Base-by-base conservation (phyloP, 1,284 basidiomycete genomes). In the Leucoagaricus sp. region DNA sequence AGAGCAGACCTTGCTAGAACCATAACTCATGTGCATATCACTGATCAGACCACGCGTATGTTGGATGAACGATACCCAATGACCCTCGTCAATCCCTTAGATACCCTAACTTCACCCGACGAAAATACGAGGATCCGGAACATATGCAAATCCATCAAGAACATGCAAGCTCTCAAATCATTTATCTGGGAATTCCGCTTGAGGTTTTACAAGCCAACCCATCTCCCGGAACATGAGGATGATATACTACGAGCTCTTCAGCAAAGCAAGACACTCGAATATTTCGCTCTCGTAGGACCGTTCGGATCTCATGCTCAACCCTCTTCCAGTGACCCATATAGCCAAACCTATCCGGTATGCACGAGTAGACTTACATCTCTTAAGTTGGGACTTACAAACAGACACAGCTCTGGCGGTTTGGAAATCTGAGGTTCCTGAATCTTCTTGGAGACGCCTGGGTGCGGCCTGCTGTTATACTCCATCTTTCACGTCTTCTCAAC, bases 1-100 rank as follows among this genome's bases (percentile, higher is more conserved):
- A 72, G 79, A 23, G 65, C 74, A n/a, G 78, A 80, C 67, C 61
- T 75, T 49, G 63, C 79, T 54, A 68, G 74, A 52, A 72, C 77
- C 60, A 64, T 79, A 52, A 70, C 73, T 13, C 72, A 75, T 48
- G 67, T 80, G 33, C 65, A 75, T 58, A 69, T 79, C 50, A 69
- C 65, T 66, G 66, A 77, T 44, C 67, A 64, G 28, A 51, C 65
- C 28, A 72, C 75, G 58, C 65, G 69, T 55, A 60, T 64, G 53
- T 65, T 63, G 40, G 65, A 69, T 56, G 77, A 79, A 67, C 72
- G 62, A 55, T 70, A 71, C 59, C 71, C 75, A 40, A 61, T 63
- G 54, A 63, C 65, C 3, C 70, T 78, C 59, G 57, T 71, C 57
- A 65, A 74, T 58, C 41, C 56, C 40, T 50, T 51, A 40, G 58